Evolutionary conservation across 345 rosid genomes (phyloP).

Genomic region (Populus euphratica): DNA sequence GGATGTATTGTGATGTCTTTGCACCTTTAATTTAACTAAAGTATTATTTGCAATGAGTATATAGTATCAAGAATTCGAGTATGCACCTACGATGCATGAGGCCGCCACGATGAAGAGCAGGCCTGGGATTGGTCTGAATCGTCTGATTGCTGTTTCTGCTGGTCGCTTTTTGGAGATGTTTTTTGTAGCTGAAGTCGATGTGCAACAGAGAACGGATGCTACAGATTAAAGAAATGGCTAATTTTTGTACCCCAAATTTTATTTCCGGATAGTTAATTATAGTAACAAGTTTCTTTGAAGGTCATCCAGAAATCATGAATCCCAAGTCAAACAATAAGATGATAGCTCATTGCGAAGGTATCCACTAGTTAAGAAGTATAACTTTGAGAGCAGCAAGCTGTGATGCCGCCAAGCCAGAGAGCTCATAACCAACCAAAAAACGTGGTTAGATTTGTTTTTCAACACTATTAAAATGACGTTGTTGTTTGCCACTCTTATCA

Average conservation of each 20-base stretch:
- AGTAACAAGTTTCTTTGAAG: not conserved
- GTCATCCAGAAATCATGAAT: not conserved
- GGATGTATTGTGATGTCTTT: conserved; percentile 1
- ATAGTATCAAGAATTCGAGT: not conserved
- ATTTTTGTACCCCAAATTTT: not conserved
- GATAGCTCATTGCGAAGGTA: not conserved
- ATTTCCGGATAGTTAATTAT: no score
- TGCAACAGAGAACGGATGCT: not conserved
- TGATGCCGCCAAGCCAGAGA: not conserved
- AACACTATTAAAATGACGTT: not conserved
- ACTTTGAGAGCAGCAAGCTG: not conserved
- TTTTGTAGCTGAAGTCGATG: not conserved
- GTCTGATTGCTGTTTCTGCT: not conserved
- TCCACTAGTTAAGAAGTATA: not conserved
- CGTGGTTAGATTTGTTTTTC: not conserved
- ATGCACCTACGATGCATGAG: no score
- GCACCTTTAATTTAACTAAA: conserved; percentile 2
- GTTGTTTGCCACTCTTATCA: not conserved
- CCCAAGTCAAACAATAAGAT: not conserved
- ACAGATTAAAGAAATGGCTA: not conserved
- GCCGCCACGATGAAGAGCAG: no score
- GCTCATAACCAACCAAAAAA: not conserved
- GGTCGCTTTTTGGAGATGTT: not conserved
- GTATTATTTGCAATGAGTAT: conserved; percentile 1
- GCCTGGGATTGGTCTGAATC: not conserved